Percentiles rank a stretch among this genome's conserved stretches.
phyloP scores from a whole-genome alignment of 345 rosid species.

The Ricinus communis region DNA sequence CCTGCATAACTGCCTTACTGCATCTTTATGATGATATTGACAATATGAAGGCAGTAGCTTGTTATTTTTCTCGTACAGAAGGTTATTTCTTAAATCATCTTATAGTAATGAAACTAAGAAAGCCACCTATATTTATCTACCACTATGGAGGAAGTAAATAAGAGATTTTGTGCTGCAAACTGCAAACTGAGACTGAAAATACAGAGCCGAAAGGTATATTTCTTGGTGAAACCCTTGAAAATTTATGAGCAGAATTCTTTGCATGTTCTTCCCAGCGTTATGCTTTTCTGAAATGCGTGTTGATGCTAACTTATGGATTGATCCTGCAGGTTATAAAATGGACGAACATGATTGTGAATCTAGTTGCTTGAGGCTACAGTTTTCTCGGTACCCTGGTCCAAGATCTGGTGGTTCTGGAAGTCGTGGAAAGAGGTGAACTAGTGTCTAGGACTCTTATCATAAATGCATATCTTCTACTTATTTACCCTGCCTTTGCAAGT shows the following conservation, averaged over 20 bases:
- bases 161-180: not conserved
- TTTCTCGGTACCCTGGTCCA: constrained; percentile 70
- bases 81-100: not conserved
- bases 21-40: not conserved
- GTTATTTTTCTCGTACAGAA: not conserved
- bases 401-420: constrained; percentile 52
- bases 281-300: constrained; percentile 1
- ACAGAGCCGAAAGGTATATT: not conserved
- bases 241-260: not conserved
- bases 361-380: constrained; percentile 62
- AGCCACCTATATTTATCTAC: not conserved
- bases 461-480: constrained; percentile 7
- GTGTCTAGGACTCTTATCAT: constrained; percentile 13
- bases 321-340: constrained; percentile 63
- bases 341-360: constrained; percentile 74
- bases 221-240: not conserved
- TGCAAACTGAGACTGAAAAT: not conserved
- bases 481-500: constrained; percentile 7
- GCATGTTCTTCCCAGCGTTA: not conserved
- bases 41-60: not conserved
- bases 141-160: not conserved
- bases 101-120: not conserved
- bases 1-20: too few relatives aligned
- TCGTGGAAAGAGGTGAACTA: constrained; percentile 64
- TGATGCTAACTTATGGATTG: constrained; percentile 20